Conservation (phyloP, 1,284 basidiomycete species). For the Pholiota adiposa region DNA sequence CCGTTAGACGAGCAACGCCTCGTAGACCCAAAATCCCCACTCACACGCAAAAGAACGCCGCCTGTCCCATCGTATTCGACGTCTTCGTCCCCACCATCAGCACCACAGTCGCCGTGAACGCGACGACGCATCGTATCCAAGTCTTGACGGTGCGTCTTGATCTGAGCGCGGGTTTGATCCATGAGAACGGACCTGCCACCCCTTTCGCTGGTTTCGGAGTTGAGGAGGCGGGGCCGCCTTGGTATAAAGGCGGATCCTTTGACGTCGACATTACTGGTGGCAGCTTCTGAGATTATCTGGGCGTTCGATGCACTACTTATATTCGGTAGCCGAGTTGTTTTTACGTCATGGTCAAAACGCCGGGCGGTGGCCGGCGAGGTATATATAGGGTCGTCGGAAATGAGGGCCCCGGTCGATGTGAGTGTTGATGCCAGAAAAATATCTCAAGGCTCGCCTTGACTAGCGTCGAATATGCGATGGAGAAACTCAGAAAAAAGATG, state of each 20-base stretch:
- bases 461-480: too few species aligned
- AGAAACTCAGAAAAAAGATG: too few species aligned
- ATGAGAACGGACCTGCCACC: constrained; percentile 16
- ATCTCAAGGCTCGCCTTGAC: too few species aligned
- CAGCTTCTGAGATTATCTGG: not conserved
- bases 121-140: constrained; percentile 40
- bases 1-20: not conserved
- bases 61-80: constrained; percentile 39
- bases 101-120: constrained; percentile 33
- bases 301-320: not conserved
- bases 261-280: not conserved
- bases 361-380: too few species aligned
- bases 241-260: not conserved
- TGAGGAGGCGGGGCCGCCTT: not conserved
- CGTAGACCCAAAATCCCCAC: constrained; percentile 11
- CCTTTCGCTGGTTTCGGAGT: not conserved
- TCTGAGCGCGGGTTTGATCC: constrained; percentile 36
- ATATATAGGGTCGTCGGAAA: too few species aligned
- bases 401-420: too few species aligned
- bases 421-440: too few species aligned
- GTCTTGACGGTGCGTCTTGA: constrained; percentile 41
- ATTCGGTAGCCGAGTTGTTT: not conserved
- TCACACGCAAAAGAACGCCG: constrained; percentile 42
- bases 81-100: constrained; percentile 36
- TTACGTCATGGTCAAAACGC: not conserved